Conservation (phyloP, 1,284 basidiomycete species). For the Malassezia restricta region DNA sequence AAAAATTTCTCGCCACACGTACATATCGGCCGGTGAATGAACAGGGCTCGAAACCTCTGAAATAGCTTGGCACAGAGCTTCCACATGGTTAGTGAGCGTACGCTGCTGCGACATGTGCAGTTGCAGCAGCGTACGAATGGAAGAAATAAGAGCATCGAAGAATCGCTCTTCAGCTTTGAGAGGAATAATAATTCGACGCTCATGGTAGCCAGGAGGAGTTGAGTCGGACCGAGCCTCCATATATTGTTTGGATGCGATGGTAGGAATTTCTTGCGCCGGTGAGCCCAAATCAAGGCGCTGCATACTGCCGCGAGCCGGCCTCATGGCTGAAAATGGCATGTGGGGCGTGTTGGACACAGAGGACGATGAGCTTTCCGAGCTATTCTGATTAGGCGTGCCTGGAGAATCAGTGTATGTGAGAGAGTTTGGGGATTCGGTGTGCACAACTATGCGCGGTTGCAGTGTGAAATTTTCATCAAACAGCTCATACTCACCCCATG, state of each 20-base stretch:
- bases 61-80: constrained; percentile 54
- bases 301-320: background rate
- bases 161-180: constrained; percentile 69
- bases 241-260: background rate
- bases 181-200: constrained; percentile 57
- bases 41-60: constrained; percentile 43
- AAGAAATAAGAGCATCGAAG: constrained; percentile 63
- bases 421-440: constrained; percentile 7
- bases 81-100: constrained; percentile 58
- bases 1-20: constrained; percentile 83
- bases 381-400: background rate
- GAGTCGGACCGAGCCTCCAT: background rate
- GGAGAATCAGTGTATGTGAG: background rate
- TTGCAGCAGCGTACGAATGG: constrained; percentile 59
- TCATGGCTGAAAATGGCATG: background rate
- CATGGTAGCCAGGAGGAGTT: constrained; percentile 49
- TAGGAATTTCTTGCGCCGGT: constrained; percentile 3
- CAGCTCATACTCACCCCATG: constrained; percentile 47
- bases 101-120: constrained; percentile 57
- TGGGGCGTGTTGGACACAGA: background rate
- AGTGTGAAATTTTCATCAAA: constrained; percentile 1
- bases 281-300: constrained; percentile 3
- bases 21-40: constrained; percentile 58
- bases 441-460: constrained; percentile 4
- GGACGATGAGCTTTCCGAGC: background rate